Evolutionary conservation across 2,329 filamentous ascomycete species (phyloP), one percentile per base, ranked within the genome.

Genomic region (Aureobasidium pullulans): DNA sequence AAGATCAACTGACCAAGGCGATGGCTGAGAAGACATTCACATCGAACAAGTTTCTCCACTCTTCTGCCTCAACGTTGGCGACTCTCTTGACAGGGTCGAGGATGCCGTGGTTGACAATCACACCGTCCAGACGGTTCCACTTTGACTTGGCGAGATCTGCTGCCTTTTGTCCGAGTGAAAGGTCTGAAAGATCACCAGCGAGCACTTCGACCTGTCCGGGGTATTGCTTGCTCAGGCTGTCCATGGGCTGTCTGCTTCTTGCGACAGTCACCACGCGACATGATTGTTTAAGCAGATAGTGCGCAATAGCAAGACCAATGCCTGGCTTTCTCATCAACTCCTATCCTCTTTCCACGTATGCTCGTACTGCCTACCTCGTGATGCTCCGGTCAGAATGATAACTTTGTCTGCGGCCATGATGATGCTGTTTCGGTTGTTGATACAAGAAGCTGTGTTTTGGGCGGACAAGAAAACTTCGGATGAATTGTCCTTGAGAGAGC

Each of bases 51-150:
- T 76, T 73, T 67, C 84, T 86, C 89, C 92, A 96, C 62, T 88
- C 86, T 39, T 88, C 84, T 0, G 84, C 69, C n/a, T 83, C 81
- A 15, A 81, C 79, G 59, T 93, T 82, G 3, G 76, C 84, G 46
- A 97, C 76, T 60, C 82, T 84, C 53, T 83, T 84, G 43, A 95
- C 85, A 1, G 90, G 88, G n/a, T 84, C 81, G 46, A 99, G 75
- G 0, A 85, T 79, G 19, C 91, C 92, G 70, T 99, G 94, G 72
- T 97, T 97, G 62, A 97, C 76, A 11, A 99, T 84, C 46, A 99
- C 71, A 1, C 86, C 88, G 69, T 99, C 91, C 4, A 99, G 74
- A 50, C 77, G 79, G 71, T 90, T 47, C 44, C 64, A 97, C 0
- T 81, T 76, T 31, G 81, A 75, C 10, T 88, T 68, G 0, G 91